A percentile compares a stretch with the other conserved stretches of the same genome.
Conservation (phyloP, 148 eudicot species). For the Dianthus caryophyllus region DNA sequence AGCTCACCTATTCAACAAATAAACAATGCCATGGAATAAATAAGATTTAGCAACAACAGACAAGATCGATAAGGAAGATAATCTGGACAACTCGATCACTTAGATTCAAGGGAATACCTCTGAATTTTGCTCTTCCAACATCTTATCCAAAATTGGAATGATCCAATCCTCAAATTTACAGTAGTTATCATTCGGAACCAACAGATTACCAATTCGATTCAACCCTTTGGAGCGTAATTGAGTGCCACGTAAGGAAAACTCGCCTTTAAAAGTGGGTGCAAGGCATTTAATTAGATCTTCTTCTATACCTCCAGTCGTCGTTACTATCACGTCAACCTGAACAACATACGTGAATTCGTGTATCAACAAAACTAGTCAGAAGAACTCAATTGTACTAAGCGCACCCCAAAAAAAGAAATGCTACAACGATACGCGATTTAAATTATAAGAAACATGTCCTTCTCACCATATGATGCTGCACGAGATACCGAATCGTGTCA, state of each 20-base stretch:
- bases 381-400: neutral
- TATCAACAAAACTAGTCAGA: neutral
- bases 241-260: constrained; percentile 76
- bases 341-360: neutral
- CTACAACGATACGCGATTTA: too few species aligned
- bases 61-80: neutral
- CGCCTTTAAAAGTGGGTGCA: constrained; percentile 82
- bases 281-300: constrained; percentile 94
- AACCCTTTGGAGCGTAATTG: constrained; percentile 67
- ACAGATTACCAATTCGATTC: constrained; percentile 87
- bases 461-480: constrained; percentile 89
- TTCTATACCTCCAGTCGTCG: constrained; percentile 91
- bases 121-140: constrained; percentile 72
- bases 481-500: constrained; percentile 73
- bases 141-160: constrained; percentile 76
- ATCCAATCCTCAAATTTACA: constrained; percentile 99
- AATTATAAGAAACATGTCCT: neutral
- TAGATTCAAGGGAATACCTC: constrained; percentile 40
- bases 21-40: too few species aligned
- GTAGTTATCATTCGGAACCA: constrained; percentile 92
- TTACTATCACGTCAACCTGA: constrained; percentile 85
- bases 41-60: too few species aligned
- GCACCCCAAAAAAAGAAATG: too few species aligned
- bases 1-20: too few species aligned
- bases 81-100: neutral